Conservation (phyloP, 2,329 filamentous ascomycete genomes). For the Dothistroma pini region DNA sequence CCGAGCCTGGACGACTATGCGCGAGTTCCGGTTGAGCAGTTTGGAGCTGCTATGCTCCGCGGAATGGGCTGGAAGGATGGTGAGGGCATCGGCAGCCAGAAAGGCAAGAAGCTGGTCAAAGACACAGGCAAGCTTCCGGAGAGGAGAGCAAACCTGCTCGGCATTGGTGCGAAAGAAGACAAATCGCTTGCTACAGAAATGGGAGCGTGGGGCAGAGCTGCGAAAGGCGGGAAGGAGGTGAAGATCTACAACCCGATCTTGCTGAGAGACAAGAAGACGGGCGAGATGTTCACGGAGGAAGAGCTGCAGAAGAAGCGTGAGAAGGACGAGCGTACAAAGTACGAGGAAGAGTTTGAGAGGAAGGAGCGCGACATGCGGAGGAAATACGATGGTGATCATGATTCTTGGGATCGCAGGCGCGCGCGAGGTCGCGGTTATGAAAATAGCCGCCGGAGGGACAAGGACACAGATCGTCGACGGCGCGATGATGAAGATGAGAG, state of each 20-base stretch:
- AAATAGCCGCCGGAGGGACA: constrained; percentile 16
- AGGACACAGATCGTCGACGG: constrained; percentile 20
- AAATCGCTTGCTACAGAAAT: constrained; percentile 63
- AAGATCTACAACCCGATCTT: constrained; percentile 60
- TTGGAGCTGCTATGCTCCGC: constrained; percentile 81
- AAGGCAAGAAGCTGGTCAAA: constrained; percentile 45
- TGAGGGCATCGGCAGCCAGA: constrained; percentile 54
- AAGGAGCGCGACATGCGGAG: constrained; percentile 39
- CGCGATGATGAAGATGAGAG: constrained; percentile 20
- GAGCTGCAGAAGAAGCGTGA: constrained; percentile 49
- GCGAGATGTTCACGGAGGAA: constrained; percentile 60
- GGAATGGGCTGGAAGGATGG: constrained; percentile 93
- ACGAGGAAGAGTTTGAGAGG: constrained; percentile 40
- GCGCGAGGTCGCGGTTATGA: constrained; percentile 17
- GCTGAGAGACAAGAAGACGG: constrained; percentile 59
- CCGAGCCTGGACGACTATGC: constrained; percentile 81
- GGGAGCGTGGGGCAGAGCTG: constrained; percentile 71
- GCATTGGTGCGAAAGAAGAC: constrained; percentile 82
- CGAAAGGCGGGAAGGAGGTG: constrained; percentile 53
- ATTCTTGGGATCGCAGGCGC: constrained; percentile 16
- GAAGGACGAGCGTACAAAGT: constrained; percentile 48
- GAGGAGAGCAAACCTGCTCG: constrained; percentile 73
- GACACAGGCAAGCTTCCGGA: constrained; percentile 57
- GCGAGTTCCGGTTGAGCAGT: constrained; percentile 87
- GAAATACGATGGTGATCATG: constrained; percentile 16